Evolutionary conservation across 345 rosid species (phyloP), one percentile per base, ranked within the genome.

Genomic region (Melaleuca alternifolia): DNA sequence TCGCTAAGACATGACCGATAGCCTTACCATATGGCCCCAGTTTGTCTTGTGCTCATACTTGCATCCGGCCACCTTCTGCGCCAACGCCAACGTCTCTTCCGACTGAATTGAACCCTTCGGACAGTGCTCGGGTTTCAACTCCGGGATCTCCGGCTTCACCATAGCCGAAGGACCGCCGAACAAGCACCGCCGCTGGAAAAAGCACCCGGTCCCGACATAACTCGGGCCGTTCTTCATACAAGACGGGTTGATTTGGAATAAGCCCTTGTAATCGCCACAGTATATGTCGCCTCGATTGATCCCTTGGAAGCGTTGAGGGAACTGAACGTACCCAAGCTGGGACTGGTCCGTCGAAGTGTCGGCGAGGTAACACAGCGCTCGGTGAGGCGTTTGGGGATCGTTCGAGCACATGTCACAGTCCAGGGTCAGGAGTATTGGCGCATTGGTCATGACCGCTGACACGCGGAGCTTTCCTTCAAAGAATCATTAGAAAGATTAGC

Each of bases 381-480:
- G 92, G 9, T 75, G 86, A 50, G 91, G 93, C 3, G 98, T 90
- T 41, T 37, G 75, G 1, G 98, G 96, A 84, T 96, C 93, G 86
- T 95, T 97, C 1, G 98, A 96, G 86, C 91, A 88, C 93, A 92
- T 95, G 91, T 97, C 99, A 84, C 99, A 95, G 24, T 97, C 99
- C 51, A 94, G 86, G 26, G 96, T 93, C 88, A 96, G 87, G 56
- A 96, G 85, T 51, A 97, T 79, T 2, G 96, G 95, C 20, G 95
- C 92, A 86, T 97, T 96, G 51, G 94, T 94, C 93, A 96, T 89
- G 65, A 84, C 85, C 2, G 91, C 91, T 11, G 99, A 97, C 11
- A 96, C 98, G 11, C 99, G 91, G 46, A 97, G 83, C 98, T 96
- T 85, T 83, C 89, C 23, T 83, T 57, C 50, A 86, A 21, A 28